These are phyloP conservation scores for Xylaria sp. DNA, from an alignment of 495 filamentous ascomycete genomes.

Conservation along the genomic window DNA sequence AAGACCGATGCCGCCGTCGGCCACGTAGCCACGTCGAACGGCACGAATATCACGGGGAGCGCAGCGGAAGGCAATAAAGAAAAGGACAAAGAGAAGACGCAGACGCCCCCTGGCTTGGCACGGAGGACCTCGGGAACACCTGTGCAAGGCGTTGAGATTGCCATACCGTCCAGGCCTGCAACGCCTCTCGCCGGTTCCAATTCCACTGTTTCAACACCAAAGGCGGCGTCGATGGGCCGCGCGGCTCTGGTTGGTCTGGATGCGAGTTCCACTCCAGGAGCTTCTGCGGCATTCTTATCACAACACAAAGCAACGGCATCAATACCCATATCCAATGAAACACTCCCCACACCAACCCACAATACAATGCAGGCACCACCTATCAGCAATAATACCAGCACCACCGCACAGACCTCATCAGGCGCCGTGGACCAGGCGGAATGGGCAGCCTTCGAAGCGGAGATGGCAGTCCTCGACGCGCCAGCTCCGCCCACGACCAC, in stretches of 20 bases:
- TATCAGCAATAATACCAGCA: conserved; percentile 20
- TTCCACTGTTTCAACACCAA: conserved; percentile 42
- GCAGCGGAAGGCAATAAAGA: conserved; percentile 23
- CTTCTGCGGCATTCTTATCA: conserved; percentile 29
- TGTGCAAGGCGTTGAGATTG: conserved; percentile 56
- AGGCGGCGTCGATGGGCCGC: conserved; percentile 42
- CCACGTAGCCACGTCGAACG: neutral
- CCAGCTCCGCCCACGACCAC: conserved; percentile 28
- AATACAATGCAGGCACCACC: conserved; percentile 29
- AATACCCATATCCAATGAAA: conserved; percentile 34
- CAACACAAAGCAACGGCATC: conserved; percentile 12
- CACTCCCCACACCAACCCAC: conserved; percentile 23
- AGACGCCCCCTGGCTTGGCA: conserved; percentile 42
- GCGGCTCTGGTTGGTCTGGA: conserved; percentile 50
- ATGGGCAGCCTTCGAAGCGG: conserved; percentile 91
- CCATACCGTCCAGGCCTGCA: conserved; percentile 62
- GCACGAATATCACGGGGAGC: conserved; percentile 1
- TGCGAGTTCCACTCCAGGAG: conserved; percentile 17
- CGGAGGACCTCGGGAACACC: conserved; percentile 49
- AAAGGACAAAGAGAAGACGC: conserved; percentile 33
- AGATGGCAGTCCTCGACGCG: conserved; percentile 65
- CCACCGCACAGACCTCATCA: conserved; percentile 25
- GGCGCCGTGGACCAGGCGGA: conserved; percentile 75
- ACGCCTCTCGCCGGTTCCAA: conserved; percentile 51
- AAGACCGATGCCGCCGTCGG: conserved; percentile 36